phyloP scores from a whole-genome alignment of 495 filamentous ascomycete genomes.

The Penicillium crystallinum region DNA sequence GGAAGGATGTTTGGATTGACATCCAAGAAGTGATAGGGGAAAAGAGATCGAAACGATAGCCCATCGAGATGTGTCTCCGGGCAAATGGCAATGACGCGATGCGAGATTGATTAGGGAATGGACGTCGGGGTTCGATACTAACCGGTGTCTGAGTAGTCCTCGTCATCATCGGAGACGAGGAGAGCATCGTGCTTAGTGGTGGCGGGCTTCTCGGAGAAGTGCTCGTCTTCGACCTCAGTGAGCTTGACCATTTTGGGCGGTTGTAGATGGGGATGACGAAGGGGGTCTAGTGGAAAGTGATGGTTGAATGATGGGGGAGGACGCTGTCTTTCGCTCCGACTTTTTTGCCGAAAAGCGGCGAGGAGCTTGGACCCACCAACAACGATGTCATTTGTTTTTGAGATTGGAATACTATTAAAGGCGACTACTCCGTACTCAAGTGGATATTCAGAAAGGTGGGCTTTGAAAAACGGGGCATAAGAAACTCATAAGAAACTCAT shows the following conservation, averaged over 20 bases:
- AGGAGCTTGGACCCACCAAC: constrained; percentile 27
- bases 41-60: not conserved
- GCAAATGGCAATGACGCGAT: constrained; percentile 4
- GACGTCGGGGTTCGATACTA: constrained; percentile 26
- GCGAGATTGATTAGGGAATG: constrained; percentile 1
- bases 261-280: constrained; percentile 14
- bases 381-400: constrained; percentile 14
- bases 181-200: constrained; percentile 49
- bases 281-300: constrained; percentile 10
- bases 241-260: constrained; percentile 85
- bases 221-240: constrained; percentile 91
- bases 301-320: constrained; percentile 25
- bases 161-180: constrained; percentile 67
- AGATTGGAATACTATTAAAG: too few species aligned
- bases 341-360: constrained; percentile 48
- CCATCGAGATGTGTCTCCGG: not conserved
- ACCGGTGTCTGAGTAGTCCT: constrained; percentile 90
- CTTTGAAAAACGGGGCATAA: too few species aligned
- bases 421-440: too few species aligned
- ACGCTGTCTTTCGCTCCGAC: constrained; percentile 34
- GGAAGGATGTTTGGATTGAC: not conserved
- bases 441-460: too few species aligned
- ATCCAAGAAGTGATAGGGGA: not conserved
- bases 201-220: constrained; percentile 71
- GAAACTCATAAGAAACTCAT: not conserved